A percentile compares a stretch with the other conserved stretches of the same genome.
Conservation (phyloP, 495 filamentous ascomycete genomes). For the Daldinia loculata region DNA sequence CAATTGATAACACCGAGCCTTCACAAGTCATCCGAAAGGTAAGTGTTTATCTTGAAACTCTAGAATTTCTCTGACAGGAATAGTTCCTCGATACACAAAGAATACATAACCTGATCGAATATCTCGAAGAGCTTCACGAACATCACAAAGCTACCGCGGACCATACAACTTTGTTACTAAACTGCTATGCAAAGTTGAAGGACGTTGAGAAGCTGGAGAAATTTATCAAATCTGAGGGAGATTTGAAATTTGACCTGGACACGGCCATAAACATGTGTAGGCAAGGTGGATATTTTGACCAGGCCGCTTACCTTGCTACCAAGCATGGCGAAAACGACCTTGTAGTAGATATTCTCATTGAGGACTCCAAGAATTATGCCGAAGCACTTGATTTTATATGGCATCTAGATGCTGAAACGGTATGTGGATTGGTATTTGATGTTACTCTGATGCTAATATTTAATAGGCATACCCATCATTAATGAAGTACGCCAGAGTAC, state of each 20-base stretch:
- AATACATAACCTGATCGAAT: constrained; percentile 97
- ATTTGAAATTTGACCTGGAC: constrained; percentile 95
- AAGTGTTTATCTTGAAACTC: constrained; percentile 8
- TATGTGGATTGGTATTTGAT: constrained; percentile 51
- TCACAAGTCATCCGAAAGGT: constrained; percentile 94
- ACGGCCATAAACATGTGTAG: constrained; percentile 98
- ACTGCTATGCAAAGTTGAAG: constrained; percentile 97
- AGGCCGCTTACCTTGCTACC: constrained; percentile 93
- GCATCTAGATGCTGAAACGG: constrained; percentile 81
- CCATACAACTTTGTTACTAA: constrained; percentile 91
- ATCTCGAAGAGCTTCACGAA: constrained; percentile 95
- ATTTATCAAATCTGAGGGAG: constrained; percentile 94
- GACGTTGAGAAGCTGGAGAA: constrained; percentile 94
- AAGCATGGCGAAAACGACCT: constrained; percentile 94
- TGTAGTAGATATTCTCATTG: constrained; percentile 93
- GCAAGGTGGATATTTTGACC: constrained; percentile 96
- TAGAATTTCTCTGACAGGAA: constrained; percentile 36
- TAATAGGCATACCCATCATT: constrained; percentile 81
- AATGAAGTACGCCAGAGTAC: constrained; percentile 93
- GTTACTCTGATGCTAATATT: constrained; percentile 41
- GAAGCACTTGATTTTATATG: constrained; percentile 93
- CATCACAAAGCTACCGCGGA: constrained; percentile 94
- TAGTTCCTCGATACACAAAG: constrained; percentile 93
- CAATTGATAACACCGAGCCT: constrained; percentile 93
- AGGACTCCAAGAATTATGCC: constrained; percentile 87